Base-by-base conservation (phyloP, 805 yeast species). In the Candida ficus region DNA sequence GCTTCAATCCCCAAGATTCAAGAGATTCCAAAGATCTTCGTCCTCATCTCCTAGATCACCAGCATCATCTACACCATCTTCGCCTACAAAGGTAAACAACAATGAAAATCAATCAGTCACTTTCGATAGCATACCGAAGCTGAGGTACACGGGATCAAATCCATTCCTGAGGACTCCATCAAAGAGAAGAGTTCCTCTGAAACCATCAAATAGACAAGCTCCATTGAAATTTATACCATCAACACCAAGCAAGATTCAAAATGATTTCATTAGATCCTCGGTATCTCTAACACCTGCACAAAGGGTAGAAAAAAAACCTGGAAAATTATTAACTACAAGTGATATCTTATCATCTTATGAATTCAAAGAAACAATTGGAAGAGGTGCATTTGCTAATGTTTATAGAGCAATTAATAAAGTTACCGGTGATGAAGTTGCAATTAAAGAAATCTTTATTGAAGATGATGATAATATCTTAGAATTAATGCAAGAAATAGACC, bases 371-470 rank as follows among this genome's bases (percentile, higher is more conserved):
- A 72, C 82, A 28, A 68, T 93, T 3, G 99, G 98, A 3, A 76
- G 76, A 44, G 99, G 99, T 2, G 97, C 97, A 0, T 89, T 79
- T 58, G 98, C 97, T 1, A 75, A 76, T 29, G 97, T 91, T 4
- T 89, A 81, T 60, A 73, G 75, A 43, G 96, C 91, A 0, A 63
- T 79, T 22, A 84, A 88, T 52, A 62, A 72, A 44, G 67, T 66
- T 39, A 83, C 90, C 0, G 76, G 77, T 7, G 80, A 78, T 39
- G 70, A 78, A 3, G 84, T 86, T 5, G 96, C 96, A 1, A 76
- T 89, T 19, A 88, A 88, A 57, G 90, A 83, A 57, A 78, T 88
- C 23, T 63, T 71, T n/a, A 68, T 84, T 31, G 80, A 66, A 70
- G 89, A 79, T 75, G 51, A 95, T 74, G 71, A 84, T 74, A 69